Evolutionary conservation across 1,284 basidiomycete species (phyloP).

Genomic region (Calocybe gambosa): DNA sequence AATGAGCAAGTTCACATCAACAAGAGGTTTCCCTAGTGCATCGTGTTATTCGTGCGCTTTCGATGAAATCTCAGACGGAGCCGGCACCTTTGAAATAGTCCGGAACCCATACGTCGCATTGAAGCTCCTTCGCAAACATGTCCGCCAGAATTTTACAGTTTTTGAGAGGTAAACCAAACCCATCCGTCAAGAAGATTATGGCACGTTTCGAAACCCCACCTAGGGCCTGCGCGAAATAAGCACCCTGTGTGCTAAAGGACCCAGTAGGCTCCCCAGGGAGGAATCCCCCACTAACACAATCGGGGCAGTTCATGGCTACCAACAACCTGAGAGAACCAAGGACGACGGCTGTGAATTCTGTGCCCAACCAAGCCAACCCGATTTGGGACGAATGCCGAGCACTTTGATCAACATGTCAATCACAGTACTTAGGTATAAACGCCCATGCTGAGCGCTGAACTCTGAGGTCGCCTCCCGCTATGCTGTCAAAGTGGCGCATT

Average conservation of each 20-base stretch:
- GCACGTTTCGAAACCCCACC: slow-evolving; percentile 16
- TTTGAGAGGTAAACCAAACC: slow-evolving; percentile 21
- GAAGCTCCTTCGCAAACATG: slow-evolving; percentile 11
- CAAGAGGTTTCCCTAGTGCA: slow-evolving; percentile 12
- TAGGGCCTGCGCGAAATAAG: slow-evolving; percentile 15
- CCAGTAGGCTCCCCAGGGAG: slow-evolving; percentile 16
- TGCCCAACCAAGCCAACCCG: too few relatives aligned
- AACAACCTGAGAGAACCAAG: not conserved
- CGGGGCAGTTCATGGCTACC: slow-evolving; percentile 14
- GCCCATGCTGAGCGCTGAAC: not conserved
- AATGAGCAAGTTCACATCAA: slow-evolving; percentile 10
- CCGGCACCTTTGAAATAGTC: slow-evolving; percentile 16
- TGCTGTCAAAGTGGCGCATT: too few relatives aligned
- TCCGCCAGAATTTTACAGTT: slow-evolving; percentile 24
- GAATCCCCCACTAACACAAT: slow-evolving; percentile 14
- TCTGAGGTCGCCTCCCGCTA: too few relatives aligned
- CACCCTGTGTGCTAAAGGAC: slow-evolving; percentile 15
- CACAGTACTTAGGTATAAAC: not conserved
- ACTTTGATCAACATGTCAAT: too few relatives aligned
- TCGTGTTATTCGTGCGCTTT: not conserved
- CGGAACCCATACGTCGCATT: slow-evolving; percentile 18
- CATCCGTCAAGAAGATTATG: slow-evolving; percentile 22
- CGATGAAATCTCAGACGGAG: not conserved
- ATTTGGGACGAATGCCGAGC: too few relatives aligned
- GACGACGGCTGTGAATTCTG: not conserved